Evolutionary conservation across 2,329 filamentous ascomycete species (phyloP), one percentile per base, ranked within the genome.

Genomic region (Sclerotinia nivalis): DNA sequence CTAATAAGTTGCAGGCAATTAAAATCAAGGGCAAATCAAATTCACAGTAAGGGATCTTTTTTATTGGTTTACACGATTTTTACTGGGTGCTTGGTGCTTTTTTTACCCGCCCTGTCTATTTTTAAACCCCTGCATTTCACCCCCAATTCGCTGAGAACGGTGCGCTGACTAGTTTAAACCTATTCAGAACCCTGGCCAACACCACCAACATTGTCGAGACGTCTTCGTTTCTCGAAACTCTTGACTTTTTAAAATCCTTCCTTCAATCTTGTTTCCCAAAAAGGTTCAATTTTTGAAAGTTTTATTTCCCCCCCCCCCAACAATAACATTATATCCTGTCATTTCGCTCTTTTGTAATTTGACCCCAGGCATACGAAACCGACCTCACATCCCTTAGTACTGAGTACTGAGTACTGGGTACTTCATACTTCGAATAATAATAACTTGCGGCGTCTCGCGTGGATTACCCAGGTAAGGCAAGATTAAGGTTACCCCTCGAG

Each of bases 111-210:
- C 58, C 40, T 65, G 59, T 69, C 59, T 69, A 69, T 69, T 69
- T 69, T 49, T 69, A 69, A 47, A 20, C 31, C 58, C 67, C 50
- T 69, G 67, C 67, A 69, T 56, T 47, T 69, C 25, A 31, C 20
- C 34, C 67, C 56, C 64, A 66, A 62, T 66, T 70, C 61, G 61
- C 52, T 70, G 68, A 59, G 62, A 66, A 58, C 62, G 68, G 52
- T 66, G 61, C 68, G 62, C 62, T 69, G 68, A 69, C 68, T 66
- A 69, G 68, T 66, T 69, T 55, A 68, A 49, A 64, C 47, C 49
- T 64, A 54, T 59, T 54, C 56, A 68, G 47, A 54, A 56, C 67
- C 67, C 67, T 64, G 67, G 49, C 22, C 31, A 25, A 10, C 56
- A 68, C 56, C 59, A 62, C 58, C 67, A 69, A 66, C 60, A 69